These are phyloP conservation scores for Scheffersomyces illinoinensis DNA, from an alignment of 1,139 yeast genomes.

Conservation along the genomic window DNA sequence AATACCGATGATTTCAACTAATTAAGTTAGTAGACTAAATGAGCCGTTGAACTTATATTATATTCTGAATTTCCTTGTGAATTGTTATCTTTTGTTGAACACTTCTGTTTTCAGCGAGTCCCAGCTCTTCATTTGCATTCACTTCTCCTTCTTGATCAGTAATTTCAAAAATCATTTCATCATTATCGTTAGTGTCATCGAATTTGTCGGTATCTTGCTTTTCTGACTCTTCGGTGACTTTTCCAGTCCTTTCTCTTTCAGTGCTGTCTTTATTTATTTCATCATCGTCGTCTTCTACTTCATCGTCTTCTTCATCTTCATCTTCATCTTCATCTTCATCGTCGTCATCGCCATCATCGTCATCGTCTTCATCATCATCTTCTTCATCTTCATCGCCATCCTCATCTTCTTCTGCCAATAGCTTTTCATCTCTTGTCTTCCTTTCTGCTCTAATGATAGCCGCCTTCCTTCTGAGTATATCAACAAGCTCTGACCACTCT, in stretches of 20 bases:
- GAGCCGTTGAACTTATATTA: not conserved
- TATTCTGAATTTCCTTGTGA: conserved; percentile 6
- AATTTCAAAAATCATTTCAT: conserved; percentile 41
- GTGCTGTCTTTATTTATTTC: conserved; percentile 13
- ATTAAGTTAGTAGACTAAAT: not conserved
- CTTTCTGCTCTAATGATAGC: conserved; percentile 33
- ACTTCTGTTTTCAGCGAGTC: not conserved
- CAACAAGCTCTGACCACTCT: conserved; percentile 93
- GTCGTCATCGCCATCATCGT: conserved; percentile 38
- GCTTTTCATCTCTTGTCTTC: conserved; percentile 18
- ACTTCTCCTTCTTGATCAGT: conserved; percentile 16
- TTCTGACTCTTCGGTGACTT: not conserved
- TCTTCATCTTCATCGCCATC: conserved; percentile 33
- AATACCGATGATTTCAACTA: not conserved
- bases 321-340: conserved; percentile 40
- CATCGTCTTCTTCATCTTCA: conserved; percentile 33
- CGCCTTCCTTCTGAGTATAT: conserved; percentile 61
- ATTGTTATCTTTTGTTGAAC: conserved; percentile 6
- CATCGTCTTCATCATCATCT: conserved; percentile 33
- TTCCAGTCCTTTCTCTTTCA: not conserved
- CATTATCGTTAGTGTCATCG: conserved; percentile 18
- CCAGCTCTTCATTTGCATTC: conserved; percentile 6
- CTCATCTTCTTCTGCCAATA: conserved; percentile 21
- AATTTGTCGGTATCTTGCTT: conserved; percentile 3
- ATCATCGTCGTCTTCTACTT: conserved; percentile 28